These are phyloP conservation scores for Lipomyces starkeyi DNA, from an alignment of 805 yeast species.

Conservation along the genomic window DNA sequence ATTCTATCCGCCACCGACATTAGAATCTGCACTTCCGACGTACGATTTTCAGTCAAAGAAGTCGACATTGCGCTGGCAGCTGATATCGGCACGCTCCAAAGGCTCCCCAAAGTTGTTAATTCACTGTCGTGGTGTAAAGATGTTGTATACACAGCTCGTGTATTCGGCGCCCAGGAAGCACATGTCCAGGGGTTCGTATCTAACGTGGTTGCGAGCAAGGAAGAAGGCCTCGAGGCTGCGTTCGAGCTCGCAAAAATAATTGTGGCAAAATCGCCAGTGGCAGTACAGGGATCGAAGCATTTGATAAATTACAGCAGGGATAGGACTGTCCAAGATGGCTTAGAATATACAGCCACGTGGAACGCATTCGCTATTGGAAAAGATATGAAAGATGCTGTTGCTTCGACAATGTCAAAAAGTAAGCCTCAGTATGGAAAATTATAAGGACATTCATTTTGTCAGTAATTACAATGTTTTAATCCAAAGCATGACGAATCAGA, in stretches of 20 bases:
- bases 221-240: constrained; percentile 59
- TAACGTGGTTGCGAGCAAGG: constrained; percentile 54
- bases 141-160: constrained; percentile 65
- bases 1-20: constrained; percentile 64
- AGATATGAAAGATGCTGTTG: constrained; percentile 18
- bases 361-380: constrained; percentile 48
- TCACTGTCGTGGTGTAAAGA: constrained; percentile 66
- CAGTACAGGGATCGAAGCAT: constrained; percentile 68
- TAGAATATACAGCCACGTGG: constrained; percentile 57
- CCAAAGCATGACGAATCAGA: neutral
- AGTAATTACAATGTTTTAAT: neutral
- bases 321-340: constrained; percentile 55
- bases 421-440: constrained; percentile 19
- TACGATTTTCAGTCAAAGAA: constrained; percentile 66
- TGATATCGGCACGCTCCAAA: constrained; percentile 77
- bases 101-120: constrained; percentile 60
- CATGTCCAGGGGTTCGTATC: constrained; percentile 60
- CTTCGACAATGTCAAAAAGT: constrained; percentile 7
- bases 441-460: neutral
- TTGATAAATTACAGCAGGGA: constrained; percentile 54
- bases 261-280: constrained; percentile 58
- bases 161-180: constrained; percentile 63
- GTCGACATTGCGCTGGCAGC: constrained; percentile 77
- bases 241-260: constrained; percentile 56
- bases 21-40: constrained; percentile 60